Conservation (phyloP, 2,329 filamentous ascomycete species). For the Cytospora paraplurivora region DNA sequence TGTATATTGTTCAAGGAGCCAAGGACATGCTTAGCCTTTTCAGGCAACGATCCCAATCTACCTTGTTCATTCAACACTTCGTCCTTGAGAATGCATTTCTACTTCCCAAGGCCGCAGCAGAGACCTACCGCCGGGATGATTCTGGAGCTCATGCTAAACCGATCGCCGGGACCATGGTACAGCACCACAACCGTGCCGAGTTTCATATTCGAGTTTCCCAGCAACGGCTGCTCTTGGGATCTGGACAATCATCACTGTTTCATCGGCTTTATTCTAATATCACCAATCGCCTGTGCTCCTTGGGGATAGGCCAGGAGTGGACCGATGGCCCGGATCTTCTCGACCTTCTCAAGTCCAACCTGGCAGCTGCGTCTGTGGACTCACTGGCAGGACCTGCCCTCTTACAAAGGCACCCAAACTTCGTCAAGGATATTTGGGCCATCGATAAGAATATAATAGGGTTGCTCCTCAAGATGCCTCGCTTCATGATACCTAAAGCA, state of each 20-base stretch:
- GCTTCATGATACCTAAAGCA: not conserved
- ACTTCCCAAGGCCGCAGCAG: not conserved
- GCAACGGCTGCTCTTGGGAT: not conserved
- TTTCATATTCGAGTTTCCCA: not conserved
- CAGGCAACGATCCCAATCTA: not conserved
- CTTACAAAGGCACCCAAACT: not conserved
- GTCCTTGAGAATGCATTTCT: not conserved
- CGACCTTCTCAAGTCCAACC: not conserved
- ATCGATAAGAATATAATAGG: not conserved
- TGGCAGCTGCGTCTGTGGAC: not conserved
- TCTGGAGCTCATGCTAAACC: not conserved
- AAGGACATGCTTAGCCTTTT: not conserved
- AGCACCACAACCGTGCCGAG: slow-evolving; percentile 1
- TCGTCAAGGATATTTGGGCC: not conserved
- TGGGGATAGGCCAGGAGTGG: slow-evolving; percentile 1
- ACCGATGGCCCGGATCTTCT: not conserved
- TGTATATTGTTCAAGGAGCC: slow-evolving; percentile 2
- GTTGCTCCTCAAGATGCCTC: slow-evolving; percentile 1
- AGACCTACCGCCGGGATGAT: not conserved
- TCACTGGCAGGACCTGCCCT: not conserved
- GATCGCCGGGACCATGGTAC: not conserved
- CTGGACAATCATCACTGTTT: not conserved
- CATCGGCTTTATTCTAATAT: not conserved
- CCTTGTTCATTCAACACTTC: not conserved
- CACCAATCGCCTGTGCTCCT: not conserved